Evolutionary conservation across 441 rosid genomes (phyloP).

Genomic region (Brassica hybrid): DNA sequence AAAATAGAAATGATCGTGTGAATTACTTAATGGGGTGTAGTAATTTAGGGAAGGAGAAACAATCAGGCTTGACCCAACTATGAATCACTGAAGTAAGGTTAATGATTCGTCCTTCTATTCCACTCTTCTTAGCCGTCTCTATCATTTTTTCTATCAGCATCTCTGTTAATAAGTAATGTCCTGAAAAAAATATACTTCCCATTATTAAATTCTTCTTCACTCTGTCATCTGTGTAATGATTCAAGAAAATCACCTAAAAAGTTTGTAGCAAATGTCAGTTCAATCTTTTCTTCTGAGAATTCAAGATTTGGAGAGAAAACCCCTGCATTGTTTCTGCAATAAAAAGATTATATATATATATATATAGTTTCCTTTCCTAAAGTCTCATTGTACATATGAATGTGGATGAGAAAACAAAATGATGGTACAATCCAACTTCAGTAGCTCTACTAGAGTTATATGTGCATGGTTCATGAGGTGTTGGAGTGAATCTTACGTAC

Average conservation of each 20-base stretch:
- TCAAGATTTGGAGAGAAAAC: constrained; percentile 74
- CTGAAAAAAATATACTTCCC: constrained; percentile 49
- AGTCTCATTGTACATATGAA: not conserved
- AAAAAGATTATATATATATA: not conserved
- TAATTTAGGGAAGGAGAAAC: constrained; percentile 65
- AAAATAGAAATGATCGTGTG: not conserved
- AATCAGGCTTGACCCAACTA: constrained; percentile 73
- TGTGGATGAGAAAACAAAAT: not conserved
- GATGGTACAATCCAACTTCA: not conserved
- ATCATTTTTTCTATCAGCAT: constrained; percentile 77
- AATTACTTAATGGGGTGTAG: constrained; percentile 72
- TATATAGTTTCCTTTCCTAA: not conserved
- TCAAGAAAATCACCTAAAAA: constrained; percentile 63
- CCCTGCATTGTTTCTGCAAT: constrained; percentile 92
- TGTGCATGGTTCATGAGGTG: constrained; percentile 22
- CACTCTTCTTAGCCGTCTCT: constrained; percentile 69
- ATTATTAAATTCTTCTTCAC: constrained; percentile 15
- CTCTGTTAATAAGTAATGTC: constrained; percentile 87
- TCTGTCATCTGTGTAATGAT: not conserved
- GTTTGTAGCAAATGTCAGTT: constrained; percentile 92
- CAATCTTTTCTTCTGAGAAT: constrained; percentile 91
- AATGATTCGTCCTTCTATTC: constrained; percentile 81
- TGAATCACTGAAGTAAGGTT: constrained; percentile 91
- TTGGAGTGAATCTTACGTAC: constrained; percentile 49
- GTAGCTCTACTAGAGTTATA: not conserved